phyloP scores from a whole-genome alignment of 1,139 yeast species.

The Kodamaea sp. region DNA sequence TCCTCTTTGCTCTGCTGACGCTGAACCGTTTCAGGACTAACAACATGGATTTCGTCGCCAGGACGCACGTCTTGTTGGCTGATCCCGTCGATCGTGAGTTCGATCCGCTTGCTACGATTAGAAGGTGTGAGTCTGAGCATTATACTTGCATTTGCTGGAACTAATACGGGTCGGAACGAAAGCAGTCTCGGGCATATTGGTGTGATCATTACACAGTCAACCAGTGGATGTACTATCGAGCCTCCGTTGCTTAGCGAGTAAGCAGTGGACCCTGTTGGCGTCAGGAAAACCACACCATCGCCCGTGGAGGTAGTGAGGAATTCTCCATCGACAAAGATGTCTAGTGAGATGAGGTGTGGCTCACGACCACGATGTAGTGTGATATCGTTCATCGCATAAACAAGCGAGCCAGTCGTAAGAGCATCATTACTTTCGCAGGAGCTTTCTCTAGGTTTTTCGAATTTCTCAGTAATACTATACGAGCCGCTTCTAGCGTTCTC shows the following conservation, averaged over 20 bases:
- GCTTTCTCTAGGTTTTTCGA: slow-evolving; percentile 12
- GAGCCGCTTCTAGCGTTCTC: background rate
- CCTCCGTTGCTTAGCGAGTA: slow-evolving; percentile 90
- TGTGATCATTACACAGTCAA: slow-evolving; percentile 75
- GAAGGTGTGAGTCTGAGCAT: slow-evolving; percentile 60
- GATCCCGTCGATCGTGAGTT: slow-evolving; percentile 76
- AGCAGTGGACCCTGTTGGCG: slow-evolving; percentile 96
- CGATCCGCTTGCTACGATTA: slow-evolving; percentile 42
- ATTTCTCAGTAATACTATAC: background rate
- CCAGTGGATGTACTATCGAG: slow-evolving; percentile 85
- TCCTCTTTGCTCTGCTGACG: slow-evolving; percentile 11
- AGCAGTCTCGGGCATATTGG: slow-evolving; percentile 90
- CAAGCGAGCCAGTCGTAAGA: slow-evolving; percentile 13
- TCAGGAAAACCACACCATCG: slow-evolving; percentile 79
- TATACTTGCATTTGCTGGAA: slow-evolving; percentile 72
- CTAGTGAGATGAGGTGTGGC: slow-evolving; percentile 81
- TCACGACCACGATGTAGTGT: slow-evolving; percentile 84
- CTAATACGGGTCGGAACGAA: slow-evolving; percentile 78
- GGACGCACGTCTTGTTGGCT: slow-evolving; percentile 63
- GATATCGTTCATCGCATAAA: slow-evolving; percentile 90
- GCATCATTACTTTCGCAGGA: background rate
- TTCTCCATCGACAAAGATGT: slow-evolving; percentile 75
- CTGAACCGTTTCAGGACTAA: slow-evolving; percentile 35
- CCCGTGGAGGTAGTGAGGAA: slow-evolving; percentile 86
- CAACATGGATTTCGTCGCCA: slow-evolving; percentile 77